A percentile compares a stretch with the other conserved stretches of the same genome.
phyloP scores from a whole-genome alignment of 441 rosid species.

The Pelargonium cotyledonis region DNA sequence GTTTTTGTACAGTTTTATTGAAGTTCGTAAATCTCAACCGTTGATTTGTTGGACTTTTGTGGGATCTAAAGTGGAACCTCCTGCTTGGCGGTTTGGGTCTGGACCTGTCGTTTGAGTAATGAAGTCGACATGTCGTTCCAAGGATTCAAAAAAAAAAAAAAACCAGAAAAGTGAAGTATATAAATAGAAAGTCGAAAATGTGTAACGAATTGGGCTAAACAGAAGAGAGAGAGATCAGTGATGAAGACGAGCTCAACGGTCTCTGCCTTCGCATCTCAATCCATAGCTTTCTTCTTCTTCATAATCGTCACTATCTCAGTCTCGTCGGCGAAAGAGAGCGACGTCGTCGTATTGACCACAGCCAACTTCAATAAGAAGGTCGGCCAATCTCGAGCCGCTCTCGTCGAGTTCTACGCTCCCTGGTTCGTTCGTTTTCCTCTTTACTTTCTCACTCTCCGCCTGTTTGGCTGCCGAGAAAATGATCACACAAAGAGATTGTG shows the following conservation, averaged over 20 bases:
- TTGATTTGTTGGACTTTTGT: background rate
- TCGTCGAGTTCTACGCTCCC: conserved; percentile 98
- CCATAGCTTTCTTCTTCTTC: background rate
- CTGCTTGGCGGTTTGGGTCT: background rate
- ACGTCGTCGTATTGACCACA: conserved; percentile 74
- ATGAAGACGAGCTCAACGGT: background rate
- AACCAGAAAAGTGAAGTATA: no score
- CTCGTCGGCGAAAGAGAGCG: conserved; percentile 14
- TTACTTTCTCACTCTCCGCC: background rate
- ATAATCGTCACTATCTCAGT: background rate
- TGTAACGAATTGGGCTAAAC: no score
- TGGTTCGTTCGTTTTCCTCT: conserved; percentile 37
- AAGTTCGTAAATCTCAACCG: background rate
- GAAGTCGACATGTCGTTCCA: no score
- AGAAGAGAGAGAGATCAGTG: no score
- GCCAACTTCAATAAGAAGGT: conserved; percentile 89
- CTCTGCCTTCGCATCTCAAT: background rate
- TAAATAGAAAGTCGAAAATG: no score
- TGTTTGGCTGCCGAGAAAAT: background rate
- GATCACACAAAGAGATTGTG: background rate
- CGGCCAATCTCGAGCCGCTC: conserved; percentile 79
- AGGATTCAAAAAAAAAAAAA: no score
- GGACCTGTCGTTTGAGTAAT: background rate
- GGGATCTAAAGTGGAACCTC: background rate
- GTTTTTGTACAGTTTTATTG: background rate